Evolutionary conservation across 768 basidiomycete genomes (phyloP), one percentile per base, ranked within the genome.

Genomic region (Agaricus blazei): DNA sequence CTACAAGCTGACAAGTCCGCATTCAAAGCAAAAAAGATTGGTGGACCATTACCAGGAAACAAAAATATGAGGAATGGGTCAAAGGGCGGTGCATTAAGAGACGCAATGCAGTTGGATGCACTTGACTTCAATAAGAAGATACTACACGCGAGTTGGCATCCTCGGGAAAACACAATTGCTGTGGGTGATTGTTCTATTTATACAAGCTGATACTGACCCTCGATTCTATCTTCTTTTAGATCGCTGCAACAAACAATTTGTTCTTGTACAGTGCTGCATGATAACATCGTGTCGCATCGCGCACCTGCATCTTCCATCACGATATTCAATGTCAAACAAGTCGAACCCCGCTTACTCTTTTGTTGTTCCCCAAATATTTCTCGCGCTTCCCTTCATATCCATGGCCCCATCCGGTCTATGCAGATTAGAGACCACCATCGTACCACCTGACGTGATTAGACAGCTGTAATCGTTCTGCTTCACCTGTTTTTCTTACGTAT

Each of bases 21-120:
- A 5, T 99, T 99, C 78, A 98, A 98, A 72, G 93, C 92, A 48
- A 99, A 98, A 87, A 99, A 98, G 81, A 90, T 97, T 53, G 93
- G 95, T 11, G 94, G 90, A 2, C 85, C 87, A 8, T 65, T 87
- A 52, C 82, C 84, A n/a, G 84, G 83, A 38, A 83, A 80, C 65
- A 88, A 89, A 69, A 75, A 79, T 46, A 65, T 80, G 64, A 87
- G 88, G 82, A 85, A 93, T 69, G 93, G 93, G 11, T 75, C 81
- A 34, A 84, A 90, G 64, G 82, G 84, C 49, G 40, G 40, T 5
- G 80, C 79, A 48, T 72, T 90, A 68, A 85, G 88, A 67, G 93
- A 96, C 60, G 82, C 86, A 47, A 91, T 97, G 84, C 89, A 93
- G 67, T 68, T 87, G 64, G 88, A 92, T 64, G 84, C 90, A 15